These are phyloP conservation scores for Pseudohalonectria lignicola DNA, from an alignment of 2,329 filamentous ascomycete species.

Conservation along the genomic window DNA sequence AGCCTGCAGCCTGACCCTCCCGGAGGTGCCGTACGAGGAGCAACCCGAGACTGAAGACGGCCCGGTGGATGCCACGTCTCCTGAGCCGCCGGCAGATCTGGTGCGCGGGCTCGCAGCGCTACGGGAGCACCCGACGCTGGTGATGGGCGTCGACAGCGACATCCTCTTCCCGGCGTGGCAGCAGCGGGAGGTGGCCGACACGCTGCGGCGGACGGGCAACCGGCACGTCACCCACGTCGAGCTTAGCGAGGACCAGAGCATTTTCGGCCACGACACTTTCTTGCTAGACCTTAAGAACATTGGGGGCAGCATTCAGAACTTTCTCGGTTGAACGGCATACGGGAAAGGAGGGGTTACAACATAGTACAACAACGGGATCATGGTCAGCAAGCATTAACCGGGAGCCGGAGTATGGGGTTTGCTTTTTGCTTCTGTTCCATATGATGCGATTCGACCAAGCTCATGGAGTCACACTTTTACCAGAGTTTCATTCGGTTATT, in stretches of 20 bases:
- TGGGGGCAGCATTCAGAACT: conserved; percentile 70
- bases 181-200: conserved; percentile 84
- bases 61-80: conserved; percentile 10
- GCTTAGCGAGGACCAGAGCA: conserved; percentile 82
- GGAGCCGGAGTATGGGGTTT: too few species aligned
- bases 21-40: conserved; percentile 77
- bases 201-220: conserved; percentile 69
- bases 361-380: too few species aligned
- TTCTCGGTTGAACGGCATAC: conserved; percentile 50
- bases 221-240: conserved; percentile 77
- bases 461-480: too few species aligned
- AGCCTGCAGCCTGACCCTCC: conserved; percentile 71
- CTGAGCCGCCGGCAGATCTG: conserved; percentile 64
- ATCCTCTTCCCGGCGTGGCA: conserved; percentile 98
- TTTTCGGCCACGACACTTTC: conserved; percentile 97
- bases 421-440: not conserved
- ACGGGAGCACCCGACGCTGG: conserved; percentile 68
- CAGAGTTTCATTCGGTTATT: too few species aligned
- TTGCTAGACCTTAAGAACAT: conserved; percentile 86
- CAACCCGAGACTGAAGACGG: conserved; percentile 18
- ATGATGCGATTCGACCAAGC: too few species aligned
- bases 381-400: too few species aligned
- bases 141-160: conserved; percentile 91
- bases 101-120: conserved; percentile 63
- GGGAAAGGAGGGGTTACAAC: too few species aligned